A percentile compares a stretch with the other conserved stretches of the same genome.
phyloP scores from a whole-genome alignment of 2,329 filamentous ascomycete genomes.

The Phialocephala subalpina region DNA sequence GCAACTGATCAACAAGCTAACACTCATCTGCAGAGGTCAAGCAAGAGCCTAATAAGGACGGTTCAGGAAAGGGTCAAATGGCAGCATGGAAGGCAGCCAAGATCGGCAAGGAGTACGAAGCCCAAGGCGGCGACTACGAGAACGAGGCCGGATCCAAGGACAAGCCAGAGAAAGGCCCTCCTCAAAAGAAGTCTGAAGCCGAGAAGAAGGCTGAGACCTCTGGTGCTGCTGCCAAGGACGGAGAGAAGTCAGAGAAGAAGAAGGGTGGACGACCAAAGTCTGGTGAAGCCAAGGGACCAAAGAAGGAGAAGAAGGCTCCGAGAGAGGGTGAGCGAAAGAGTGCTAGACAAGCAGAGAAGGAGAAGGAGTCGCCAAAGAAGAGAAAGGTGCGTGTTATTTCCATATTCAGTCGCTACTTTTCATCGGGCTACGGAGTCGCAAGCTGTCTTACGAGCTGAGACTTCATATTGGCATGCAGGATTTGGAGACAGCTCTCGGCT shows the following conservation, averaged over 20 bases:
- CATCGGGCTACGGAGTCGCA: no score
- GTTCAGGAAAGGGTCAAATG: conserved; percentile 54
- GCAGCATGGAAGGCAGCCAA: conserved; percentile 55
- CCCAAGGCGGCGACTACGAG: conserved; percentile 48
- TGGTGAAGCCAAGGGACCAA: conserved; percentile 10
- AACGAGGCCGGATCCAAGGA: conserved; percentile 52
- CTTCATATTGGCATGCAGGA: no score
- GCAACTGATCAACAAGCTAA: background rate
- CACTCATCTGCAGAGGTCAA: conserved; percentile 47
- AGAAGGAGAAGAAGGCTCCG: no score
- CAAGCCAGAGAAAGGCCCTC: conserved; percentile 51
- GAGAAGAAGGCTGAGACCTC: conserved; percentile 21
- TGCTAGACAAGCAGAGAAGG: background rate
- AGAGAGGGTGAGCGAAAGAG: no score
- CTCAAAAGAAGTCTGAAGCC: conserved; percentile 45
- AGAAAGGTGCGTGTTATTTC: no score
- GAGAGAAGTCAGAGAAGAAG: conserved; percentile 4
- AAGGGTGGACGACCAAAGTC: conserved; percentile 35
- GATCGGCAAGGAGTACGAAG: conserved; percentile 53
- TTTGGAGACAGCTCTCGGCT: no score
- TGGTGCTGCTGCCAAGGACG: background rate
- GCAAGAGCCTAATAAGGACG: conserved; percentile 53
- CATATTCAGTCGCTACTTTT: no score
- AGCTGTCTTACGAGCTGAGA: no score
- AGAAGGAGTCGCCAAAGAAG: background rate